phyloP scores from a whole-genome alignment of 768 basidiomycete species.

The Termitomyces sp. region DNA sequence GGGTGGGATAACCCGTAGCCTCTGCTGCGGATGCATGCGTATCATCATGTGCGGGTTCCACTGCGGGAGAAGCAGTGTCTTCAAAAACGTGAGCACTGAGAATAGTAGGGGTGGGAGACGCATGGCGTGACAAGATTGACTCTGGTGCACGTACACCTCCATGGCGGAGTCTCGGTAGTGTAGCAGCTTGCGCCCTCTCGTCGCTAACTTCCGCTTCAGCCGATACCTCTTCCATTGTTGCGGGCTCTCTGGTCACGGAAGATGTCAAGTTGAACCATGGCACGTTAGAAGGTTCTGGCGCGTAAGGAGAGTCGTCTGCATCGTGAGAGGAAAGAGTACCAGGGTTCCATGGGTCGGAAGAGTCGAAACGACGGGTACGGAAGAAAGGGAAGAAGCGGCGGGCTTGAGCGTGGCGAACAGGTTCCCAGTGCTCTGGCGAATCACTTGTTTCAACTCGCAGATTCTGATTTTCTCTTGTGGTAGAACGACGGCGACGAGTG shows the following conservation, averaged over 20 bases:
- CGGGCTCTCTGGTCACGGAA: conserved; percentile 10
- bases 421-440: conserved; percentile 23
- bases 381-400: conserved; percentile 56
- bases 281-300: conserved; percentile 13
- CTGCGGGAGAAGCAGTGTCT: neutral
- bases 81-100: neutral
- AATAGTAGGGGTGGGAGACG: conserved; percentile 26
- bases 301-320: neutral
- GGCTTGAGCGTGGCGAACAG: conserved; percentile 17
- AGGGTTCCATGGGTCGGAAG: conserved; percentile 18
- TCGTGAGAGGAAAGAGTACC: conserved; percentile 15
- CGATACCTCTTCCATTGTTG: conserved; percentile 10
- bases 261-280: conserved; percentile 23
- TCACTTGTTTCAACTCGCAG: conserved; percentile 23
- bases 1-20: conserved; percentile 40
- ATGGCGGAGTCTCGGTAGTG: conserved; percentile 52
- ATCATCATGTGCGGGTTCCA: conserved; percentile 4
- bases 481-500: conserved; percentile 56
- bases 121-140: conserved; percentile 43
- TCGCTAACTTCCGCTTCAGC: conserved; percentile 26
- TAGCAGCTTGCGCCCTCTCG: conserved; percentile 18
- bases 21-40: conserved; percentile 17
- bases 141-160: conserved; percentile 67
- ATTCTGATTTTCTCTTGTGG: conserved; percentile 30
- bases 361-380: conserved; percentile 37